Evolutionary conservation across 2,329 filamentous ascomycete genomes (phyloP).

Genomic region (Xylaria sp.): DNA sequence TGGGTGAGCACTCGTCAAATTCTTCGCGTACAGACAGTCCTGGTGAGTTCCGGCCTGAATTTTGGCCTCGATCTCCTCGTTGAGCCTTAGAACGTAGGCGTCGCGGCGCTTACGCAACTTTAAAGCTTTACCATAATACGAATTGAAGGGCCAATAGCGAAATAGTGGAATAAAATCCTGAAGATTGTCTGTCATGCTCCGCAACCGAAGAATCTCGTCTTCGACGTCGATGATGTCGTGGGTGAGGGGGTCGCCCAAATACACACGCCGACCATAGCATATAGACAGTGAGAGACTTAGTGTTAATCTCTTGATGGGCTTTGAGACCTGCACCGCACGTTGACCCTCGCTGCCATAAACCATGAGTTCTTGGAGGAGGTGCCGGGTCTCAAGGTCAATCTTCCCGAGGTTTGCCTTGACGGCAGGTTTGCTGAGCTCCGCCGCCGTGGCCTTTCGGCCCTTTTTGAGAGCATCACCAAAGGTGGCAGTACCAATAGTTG

Average conservation of each 20-base stretch:
- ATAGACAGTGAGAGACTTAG: constrained; percentile 1
- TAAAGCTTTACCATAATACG: too few species aligned
- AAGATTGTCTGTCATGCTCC: too few species aligned
- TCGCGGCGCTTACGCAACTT: too few species aligned
- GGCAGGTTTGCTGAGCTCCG: neutral
- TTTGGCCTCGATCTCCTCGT: too few species aligned
- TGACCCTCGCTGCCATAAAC: neutral
- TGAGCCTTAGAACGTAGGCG: too few species aligned
- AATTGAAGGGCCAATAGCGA: too few species aligned
- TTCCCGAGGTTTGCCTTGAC: neutral
- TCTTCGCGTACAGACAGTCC: too few species aligned
- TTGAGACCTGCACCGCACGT: neutral
- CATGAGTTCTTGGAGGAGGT: constrained; percentile 1
- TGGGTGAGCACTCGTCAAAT: too few species aligned
- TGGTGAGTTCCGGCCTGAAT: too few species aligned
- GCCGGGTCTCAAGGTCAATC: constrained; percentile 2
- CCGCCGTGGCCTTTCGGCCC: neutral
- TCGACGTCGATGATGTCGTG: constrained; percentile 1
- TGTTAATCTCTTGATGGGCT: constrained; percentile 4
- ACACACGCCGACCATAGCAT: constrained; percentile 1
- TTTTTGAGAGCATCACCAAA: constrained; percentile 4
- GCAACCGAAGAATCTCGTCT: neutral
- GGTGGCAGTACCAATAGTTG: neutral
- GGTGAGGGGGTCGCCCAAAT: neutral
- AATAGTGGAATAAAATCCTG: too few species aligned